These are phyloP conservation scores for Biscogniauxia sp. DNA, from an alignment of 2,329 filamentous ascomycete species.

Conservation along the genomic window DNA sequence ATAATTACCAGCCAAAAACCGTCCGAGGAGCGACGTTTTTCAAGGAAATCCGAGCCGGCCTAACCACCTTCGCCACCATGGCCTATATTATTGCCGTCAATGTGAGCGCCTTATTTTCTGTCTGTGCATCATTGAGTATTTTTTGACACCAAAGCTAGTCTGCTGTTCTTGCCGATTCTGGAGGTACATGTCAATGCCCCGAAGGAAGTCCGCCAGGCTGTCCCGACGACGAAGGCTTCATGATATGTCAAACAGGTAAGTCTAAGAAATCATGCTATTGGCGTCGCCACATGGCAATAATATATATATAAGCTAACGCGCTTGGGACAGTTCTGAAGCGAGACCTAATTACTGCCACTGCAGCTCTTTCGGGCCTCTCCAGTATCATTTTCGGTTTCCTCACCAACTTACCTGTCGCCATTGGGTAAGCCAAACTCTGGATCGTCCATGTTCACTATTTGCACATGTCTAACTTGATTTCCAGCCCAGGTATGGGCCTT, in stretches of 20 bases:
- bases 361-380: conserved; percentile 73
- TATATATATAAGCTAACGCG: conserved; percentile 6
- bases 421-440: conserved; percentile 56
- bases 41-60: conserved; percentile 73
- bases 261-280: neutral
- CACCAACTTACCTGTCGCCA: conserved; percentile 75
- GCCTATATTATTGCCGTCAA: conserved; percentile 81
- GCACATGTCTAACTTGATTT: conserved; percentile 4
- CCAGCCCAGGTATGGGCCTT: conserved; percentile 64
- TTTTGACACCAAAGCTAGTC: conserved; percentile 44
- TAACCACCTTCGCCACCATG: conserved; percentile 81
- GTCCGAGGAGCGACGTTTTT: conserved; percentile 69
- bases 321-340: conserved; percentile 56
- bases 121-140: neutral
- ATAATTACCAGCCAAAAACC: conserved; percentile 55
- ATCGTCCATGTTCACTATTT: neutral
- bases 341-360: conserved; percentile 79
- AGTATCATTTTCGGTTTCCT: conserved; percentile 76
- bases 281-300: neutral
- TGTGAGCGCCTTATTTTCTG: conserved; percentile 36
- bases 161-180: conserved; percentile 70
- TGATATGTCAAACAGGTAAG: conserved; percentile 47
- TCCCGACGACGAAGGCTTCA: conserved; percentile 43
- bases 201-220: conserved; percentile 45
- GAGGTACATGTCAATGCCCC: conserved; percentile 70